A percentile compares a stretch with the other conserved stretches of the same genome.
Conservation (phyloP, 2,329 filamentous ascomycete genomes). For the Fusarium tuaranense region DNA sequence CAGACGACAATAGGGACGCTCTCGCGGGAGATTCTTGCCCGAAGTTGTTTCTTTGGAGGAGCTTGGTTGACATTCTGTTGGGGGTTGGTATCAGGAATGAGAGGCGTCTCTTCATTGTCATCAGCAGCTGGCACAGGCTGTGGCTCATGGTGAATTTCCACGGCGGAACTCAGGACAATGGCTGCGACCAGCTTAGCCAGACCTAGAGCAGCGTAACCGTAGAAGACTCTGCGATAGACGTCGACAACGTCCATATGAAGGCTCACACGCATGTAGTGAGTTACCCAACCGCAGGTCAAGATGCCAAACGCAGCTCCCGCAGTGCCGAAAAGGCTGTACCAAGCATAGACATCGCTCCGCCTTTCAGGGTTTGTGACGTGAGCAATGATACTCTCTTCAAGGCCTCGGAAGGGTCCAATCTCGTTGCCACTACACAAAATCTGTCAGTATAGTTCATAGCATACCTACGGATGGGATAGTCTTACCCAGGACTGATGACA, state of each 20-base stretch:
- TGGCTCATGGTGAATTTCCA: conserved; percentile 52
- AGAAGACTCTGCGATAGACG: conserved; percentile 68
- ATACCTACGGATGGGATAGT: accelerated
- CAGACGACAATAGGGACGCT: conserved; percentile 67
- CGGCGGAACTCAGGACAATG: conserved; percentile 59
- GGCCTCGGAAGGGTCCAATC: conserved; percentile 71
- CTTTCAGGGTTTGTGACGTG: conserved; percentile 61
- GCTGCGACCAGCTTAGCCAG: conserved; percentile 66
- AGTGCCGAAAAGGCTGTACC: conserved; percentile 70
- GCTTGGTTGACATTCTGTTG: background rate
- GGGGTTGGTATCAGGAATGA: conserved; percentile 24
- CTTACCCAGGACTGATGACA: conserved; percentile 68
- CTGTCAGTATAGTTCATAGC: background rate
- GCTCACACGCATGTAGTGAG: conserved; percentile 60
- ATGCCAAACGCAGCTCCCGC: conserved; percentile 72
- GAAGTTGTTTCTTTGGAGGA: conserved; percentile 44
- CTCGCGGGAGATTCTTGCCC: conserved; percentile 69
- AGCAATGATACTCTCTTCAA: conserved; percentile 71
- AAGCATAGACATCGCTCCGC: conserved; percentile 69
- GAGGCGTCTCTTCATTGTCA: conserved; percentile 41
- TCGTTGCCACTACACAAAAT: conserved; percentile 65
- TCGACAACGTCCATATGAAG: conserved; percentile 57
- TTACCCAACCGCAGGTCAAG: conserved; percentile 68
- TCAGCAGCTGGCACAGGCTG: background rate
- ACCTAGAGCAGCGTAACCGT: conserved; percentile 56